Conservation (phyloP, 495 filamentous ascomycete species). For the Baudoinia panamericana region DNA sequence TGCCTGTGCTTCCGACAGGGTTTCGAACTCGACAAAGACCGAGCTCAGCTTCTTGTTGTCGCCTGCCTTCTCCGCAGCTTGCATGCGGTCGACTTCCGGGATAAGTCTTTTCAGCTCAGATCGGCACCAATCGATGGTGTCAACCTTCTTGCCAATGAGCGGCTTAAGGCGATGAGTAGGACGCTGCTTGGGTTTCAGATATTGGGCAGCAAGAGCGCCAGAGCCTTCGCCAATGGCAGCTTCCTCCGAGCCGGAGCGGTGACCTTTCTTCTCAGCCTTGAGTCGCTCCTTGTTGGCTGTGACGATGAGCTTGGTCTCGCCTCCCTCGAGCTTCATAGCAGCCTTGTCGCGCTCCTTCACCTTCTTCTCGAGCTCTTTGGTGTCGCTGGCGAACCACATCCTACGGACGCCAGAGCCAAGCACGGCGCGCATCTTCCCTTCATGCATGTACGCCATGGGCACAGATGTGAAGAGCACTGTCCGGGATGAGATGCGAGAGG, state of each 20-base stretch:
- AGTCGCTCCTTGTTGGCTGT: constrained; percentile 64
- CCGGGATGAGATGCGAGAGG: constrained; percentile 79
- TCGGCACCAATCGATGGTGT: constrained; percentile 88
- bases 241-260: constrained; percentile 33
- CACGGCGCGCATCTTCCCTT: constrained; percentile 59
- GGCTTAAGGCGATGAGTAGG: constrained; percentile 72
- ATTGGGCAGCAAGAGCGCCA: constrained; percentile 63
- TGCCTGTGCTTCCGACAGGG: constrained; percentile 68
- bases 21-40: constrained; percentile 80
- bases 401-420: constrained; percentile 71
- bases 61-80: constrained; percentile 58
- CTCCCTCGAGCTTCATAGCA: constrained; percentile 75
- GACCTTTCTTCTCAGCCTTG: constrained; percentile 58
- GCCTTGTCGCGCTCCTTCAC: constrained; percentile 74
- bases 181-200: constrained; percentile 60
- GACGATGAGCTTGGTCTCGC: constrained; percentile 77
- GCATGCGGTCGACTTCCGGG: constrained; percentile 63
- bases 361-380: constrained; percentile 65
- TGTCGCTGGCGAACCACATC: constrained; percentile 76
- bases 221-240: constrained; percentile 29
- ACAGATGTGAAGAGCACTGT: constrained; percentile 89
- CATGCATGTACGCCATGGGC: constrained; percentile 57
- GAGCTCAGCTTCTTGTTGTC: constrained; percentile 53
- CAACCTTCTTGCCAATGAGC: constrained; percentile 82
- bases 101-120: constrained; percentile 66